Evolutionary conservation across 768 basidiomycete species (phyloP), one percentile per base, ranked within the genome.

Genomic region (Phanerodontia chrysosporium): DNA sequence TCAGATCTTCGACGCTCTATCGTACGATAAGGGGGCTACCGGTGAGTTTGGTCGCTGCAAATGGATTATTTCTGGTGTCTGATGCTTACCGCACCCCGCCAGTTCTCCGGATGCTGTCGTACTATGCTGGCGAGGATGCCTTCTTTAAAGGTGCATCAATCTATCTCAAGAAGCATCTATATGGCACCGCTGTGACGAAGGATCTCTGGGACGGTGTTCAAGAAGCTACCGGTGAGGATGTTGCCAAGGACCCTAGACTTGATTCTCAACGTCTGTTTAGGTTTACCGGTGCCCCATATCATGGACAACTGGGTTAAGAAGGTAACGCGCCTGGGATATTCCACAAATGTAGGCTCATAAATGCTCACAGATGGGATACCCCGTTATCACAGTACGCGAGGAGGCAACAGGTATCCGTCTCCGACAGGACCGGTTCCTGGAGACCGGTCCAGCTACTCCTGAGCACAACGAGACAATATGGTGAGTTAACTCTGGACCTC

Each of bases 241-340:
- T 28, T 39, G n/a, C n/a, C n/a, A n/a, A n/a, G n/a, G n/a, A n/a
- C n/a, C n/a, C n/a, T n/a, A n/a, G n/a, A n/a, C n/a, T n/a, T n/a
- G n/a, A n/a, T 42, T 10, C 4, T 18, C 18, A 18, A 42, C 16
- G 39, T 18, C 18, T 18, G 39, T 18, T 8, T 42, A 83, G 83
- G 81, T 8, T 69, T 86, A 22, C 85, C 97, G 64, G 80, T 95
- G 36, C 78, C 87, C 2, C 78, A 79, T 51, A 78, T 98, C 65
- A 95, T 98, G 91, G 83, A 91, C 59, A 89, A 88, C 69, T 99
- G 95, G 96, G 88, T 93, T 39, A 81, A 84, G 55, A 90, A 92
- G 79, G 87, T 85, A 30, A 6, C n/a, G 10, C 27, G 9, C 1
- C 6, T 45, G 7, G 14, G 1, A 25, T 27, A 7, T 54, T 16